Conservation (phyloP, 768 basidiomycete species). For the Thelephora aurantiotincta region DNA sequence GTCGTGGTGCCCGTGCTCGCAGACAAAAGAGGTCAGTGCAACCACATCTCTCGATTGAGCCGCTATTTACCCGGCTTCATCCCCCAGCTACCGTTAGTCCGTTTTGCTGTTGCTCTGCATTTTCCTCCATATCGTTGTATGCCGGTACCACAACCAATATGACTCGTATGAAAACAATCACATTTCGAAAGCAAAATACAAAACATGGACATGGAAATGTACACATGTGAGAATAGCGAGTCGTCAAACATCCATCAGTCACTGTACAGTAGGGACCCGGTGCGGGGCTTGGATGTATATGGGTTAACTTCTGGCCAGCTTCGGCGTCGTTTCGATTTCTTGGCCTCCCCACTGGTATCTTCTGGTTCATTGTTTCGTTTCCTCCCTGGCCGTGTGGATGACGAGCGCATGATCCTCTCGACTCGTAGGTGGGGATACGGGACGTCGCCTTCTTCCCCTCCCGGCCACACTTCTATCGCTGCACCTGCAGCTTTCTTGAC, state of each 20-base stretch:
- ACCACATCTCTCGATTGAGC: not conserved
- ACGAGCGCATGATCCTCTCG: too few species aligned
- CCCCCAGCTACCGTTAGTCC: constrained; percentile 64
- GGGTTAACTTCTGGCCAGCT: not conserved
- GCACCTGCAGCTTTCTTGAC: not conserved
- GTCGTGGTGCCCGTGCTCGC: constrained; percentile 94
- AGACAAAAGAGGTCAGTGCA: constrained; percentile 81
- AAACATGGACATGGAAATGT: not conserved
- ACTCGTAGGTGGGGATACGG: too few species aligned
- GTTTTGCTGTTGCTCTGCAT: constrained; percentile 22
- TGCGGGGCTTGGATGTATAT: not conserved
- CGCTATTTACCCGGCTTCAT: not conserved
- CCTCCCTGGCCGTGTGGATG: too few species aligned
- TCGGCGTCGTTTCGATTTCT: too few species aligned
- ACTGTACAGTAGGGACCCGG: not conserved
- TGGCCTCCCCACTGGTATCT: too few species aligned
- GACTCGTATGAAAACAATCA: constrained; percentile 5
- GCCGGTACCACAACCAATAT: constrained; percentile 24
- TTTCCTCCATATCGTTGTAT: constrained; percentile 24
- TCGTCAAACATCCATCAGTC: constrained; percentile 1
- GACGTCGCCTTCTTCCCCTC: too few species aligned
- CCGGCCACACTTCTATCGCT: too few species aligned
- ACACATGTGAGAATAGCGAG: not conserved
- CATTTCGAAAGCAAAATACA: not conserved
- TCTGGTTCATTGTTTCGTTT: too few species aligned